Percentiles rank a stretch among this genome's conserved stretches.
Conservation (phyloP, 2,329 filamentous ascomycete species). For the Apiospora sp. region DNA sequence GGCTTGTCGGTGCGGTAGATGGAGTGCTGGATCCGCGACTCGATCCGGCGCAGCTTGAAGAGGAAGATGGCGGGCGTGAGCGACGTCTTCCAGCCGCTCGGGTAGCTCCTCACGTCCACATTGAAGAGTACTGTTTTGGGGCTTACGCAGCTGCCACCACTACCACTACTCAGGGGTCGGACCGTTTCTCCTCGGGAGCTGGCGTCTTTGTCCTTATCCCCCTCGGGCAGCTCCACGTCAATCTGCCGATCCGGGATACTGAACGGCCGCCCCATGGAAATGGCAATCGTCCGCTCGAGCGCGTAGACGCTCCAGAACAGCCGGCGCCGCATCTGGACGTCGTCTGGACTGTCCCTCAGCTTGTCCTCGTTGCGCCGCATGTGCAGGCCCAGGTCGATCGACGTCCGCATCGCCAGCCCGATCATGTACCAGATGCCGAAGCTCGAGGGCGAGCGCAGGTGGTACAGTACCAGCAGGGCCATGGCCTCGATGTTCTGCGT, state of each 20-base stretch:
- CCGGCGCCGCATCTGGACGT: slow-evolving; percentile 53
- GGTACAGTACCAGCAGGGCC: slow-evolving; percentile 58
- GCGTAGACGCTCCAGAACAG: slow-evolving; percentile 62
- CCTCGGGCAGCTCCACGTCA: slow-evolving; percentile 55
- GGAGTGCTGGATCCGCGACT: slow-evolving; percentile 59
- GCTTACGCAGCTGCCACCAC: slow-evolving; percentile 33
- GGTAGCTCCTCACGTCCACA: not conserved
- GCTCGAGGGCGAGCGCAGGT: slow-evolving; percentile 57
- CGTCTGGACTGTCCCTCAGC: slow-evolving; percentile 45
- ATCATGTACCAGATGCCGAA: slow-evolving; percentile 63
- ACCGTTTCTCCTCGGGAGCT: not conserved
- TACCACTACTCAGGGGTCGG: not conserved
- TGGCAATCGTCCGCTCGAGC: slow-evolving; percentile 56
- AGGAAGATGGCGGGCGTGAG: slow-evolving; percentile 53
- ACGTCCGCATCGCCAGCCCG: slow-evolving; percentile 60
- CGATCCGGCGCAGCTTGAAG: slow-evolving; percentile 54
- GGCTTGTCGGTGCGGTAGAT: slow-evolving; percentile 58
- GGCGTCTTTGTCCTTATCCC: slow-evolving; percentile 30
- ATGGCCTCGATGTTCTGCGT: slow-evolving; percentile 61
- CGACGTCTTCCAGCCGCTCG: slow-evolving; percentile 41
- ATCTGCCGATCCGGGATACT: slow-evolving; percentile 60
- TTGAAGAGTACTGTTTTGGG: slow-evolving; percentile 23
- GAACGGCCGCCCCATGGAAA: slow-evolving; percentile 58
- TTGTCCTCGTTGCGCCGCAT: slow-evolving; percentile 53
- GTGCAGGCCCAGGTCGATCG: slow-evolving; percentile 60